Conservation (phyloP, 768 basidiomycete species). For the Sporobolomyces roseus region DNA sequence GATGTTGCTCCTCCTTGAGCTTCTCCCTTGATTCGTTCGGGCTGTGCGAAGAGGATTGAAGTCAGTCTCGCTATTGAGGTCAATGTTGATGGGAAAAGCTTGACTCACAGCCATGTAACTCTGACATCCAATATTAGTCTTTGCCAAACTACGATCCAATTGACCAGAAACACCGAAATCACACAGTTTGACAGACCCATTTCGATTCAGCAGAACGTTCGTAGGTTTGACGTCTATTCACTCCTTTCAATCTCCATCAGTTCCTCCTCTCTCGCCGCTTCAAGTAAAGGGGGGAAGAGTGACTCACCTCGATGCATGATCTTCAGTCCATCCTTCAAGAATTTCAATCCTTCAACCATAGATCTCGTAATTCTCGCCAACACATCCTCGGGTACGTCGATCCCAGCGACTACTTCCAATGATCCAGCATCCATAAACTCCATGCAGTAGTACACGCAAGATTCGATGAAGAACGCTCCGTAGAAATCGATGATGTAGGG, state of each 20-base stretch:
- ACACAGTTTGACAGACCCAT: constrained; percentile 87
- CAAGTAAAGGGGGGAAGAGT: constrained; percentile 8
- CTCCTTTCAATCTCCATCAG: too few species aligned
- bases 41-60: constrained; percentile 53
- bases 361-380: constrained; percentile 72
- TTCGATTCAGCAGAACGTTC: constrained; percentile 82
- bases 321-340: constrained; percentile 89
- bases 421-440: constrained; percentile 99
- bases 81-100: not conserved
- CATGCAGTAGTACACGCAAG: constrained; percentile 99
- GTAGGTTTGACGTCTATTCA: constrained; percentile 78
- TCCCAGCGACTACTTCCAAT: constrained; percentile 70
- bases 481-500: constrained; percentile 97
- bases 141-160: constrained; percentile 89
- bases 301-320: constrained; percentile 59
- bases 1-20: constrained; percentile 77
- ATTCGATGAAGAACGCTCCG: constrained; percentile 98
- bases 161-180: constrained; percentile 99
- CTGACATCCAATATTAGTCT: constrained; percentile 98
- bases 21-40: constrained; percentile 94
- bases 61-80: not conserved
- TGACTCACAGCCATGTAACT: constrained; percentile 90
- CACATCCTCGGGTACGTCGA: constrained; percentile 69
- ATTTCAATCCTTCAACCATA: constrained; percentile 85
- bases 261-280: too few species aligned